Base-by-base conservation (phyloP, 257 asterid genomes). In the Henckelia pumila region DNA sequence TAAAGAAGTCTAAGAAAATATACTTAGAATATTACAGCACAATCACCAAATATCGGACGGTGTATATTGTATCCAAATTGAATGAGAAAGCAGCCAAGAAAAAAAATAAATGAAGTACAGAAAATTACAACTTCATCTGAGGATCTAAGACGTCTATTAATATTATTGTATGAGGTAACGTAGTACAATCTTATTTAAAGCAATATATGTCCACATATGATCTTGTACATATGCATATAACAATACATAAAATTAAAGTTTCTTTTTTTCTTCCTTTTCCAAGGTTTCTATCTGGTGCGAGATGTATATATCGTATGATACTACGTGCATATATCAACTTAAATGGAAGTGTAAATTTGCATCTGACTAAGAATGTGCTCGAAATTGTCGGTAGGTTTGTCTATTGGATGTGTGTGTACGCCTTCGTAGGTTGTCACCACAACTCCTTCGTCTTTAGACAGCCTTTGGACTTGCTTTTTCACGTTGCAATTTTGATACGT, bases 391-490 rank as follows among this genome's bases (percentile, higher is more conserved):
- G 93, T 86, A 2, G 95, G 86, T 73, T 85, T 88, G 69, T 86
- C 85, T 50, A 83, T 86, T 4, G 95, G 79, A 81, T 91, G 97
- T 0, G 96, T 85, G 71, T 91, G 97, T 59, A 85, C 82, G 23
- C 97, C 97, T 79, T 91, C 96, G 26, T 91, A 91, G 6, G 97
- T 91, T 25, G 97, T 91, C 25, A 91, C 95, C 6, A 91, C 97
- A 22, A 91, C 22, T 2, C 76, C 91, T 78, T 88, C 97, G 29
- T 91, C 97, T 71, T 78, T 85, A 0, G 97, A 88, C 6, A 91
- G 80, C 72, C 97, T 73, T n/a, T 91, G 97, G 7, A 91, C 86
- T 79, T 88, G 97, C 68, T 91, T 91, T 63, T 91, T 91, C 17
- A 91, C 97, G 57, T 81, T 85, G 80, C 97, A 91, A 0, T 93